Conservation (phyloP, 352 stramenopile genomes). For the Phytophthora agathidicida region DNA sequence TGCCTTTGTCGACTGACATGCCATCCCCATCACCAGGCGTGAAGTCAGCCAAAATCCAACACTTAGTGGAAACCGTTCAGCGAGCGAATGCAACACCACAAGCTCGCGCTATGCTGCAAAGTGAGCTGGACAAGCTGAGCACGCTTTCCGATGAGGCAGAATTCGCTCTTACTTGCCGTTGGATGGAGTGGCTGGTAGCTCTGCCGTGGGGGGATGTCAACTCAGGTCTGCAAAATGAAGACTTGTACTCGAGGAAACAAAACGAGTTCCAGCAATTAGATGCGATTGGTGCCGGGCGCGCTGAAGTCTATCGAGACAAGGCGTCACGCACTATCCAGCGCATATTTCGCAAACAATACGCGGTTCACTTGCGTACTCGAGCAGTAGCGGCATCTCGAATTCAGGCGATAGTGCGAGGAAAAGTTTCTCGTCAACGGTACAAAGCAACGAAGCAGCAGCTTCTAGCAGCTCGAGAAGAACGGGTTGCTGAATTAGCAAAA, state of each 20-base stretch:
- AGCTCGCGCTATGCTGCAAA: slow-evolving; percentile 40
- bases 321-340: slow-evolving; percentile 51
- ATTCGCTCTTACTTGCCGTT: slow-evolving; percentile 45
- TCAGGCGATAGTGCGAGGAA: slow-evolving; percentile 34
- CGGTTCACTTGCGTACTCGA: slow-evolving; percentile 37
- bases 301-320: neutral
- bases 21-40: neutral
- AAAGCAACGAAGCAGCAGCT: slow-evolving; percentile 5
- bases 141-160: slow-evolving; percentile 31
- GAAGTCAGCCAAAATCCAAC: slow-evolving; percentile 22
- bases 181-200: slow-evolving; percentile 65
- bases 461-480: neutral
- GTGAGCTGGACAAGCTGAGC: slow-evolving; percentile 58
- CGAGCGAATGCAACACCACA: slow-evolving; percentile 24
- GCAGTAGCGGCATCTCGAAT: slow-evolving; percentile 34
- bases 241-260: slow-evolving; percentile 25
- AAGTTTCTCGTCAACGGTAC: slow-evolving; percentile 4
- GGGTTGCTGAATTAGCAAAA: neutral
- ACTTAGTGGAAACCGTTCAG: slow-evolving; percentile 27
- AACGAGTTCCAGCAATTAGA: slow-evolving; percentile 53
- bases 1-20: neutral
- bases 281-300: slow-evolving; percentile 32
- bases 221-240: slow-evolving; percentile 27
- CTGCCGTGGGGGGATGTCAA: slow-evolving; percentile 53
- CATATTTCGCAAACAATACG: slow-evolving; percentile 42